These are phyloP conservation scores for Jackrogersella multiformis DNA, from an alignment of 495 filamentous ascomycete species.

Conservation along the genomic window DNA sequence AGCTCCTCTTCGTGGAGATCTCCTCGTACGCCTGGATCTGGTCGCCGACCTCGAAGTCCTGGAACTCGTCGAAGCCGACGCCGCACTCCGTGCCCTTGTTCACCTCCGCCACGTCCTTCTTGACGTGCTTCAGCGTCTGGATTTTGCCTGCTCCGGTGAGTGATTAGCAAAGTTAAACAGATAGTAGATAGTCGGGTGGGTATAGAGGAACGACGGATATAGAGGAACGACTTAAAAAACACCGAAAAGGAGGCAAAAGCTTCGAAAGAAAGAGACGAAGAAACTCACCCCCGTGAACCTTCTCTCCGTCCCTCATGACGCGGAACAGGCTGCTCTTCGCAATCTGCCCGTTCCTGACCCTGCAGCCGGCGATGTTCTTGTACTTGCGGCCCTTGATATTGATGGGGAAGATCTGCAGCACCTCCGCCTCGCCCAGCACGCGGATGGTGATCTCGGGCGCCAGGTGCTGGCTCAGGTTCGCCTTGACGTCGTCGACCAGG, in stretches of 20 bases:
- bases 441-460: constrained; percentile 68
- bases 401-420: constrained; percentile 84
- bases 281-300: constrained; percentile 80
- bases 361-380: constrained; percentile 84
- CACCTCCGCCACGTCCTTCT: constrained; percentile 89
- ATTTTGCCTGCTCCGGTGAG: constrained; percentile 71
- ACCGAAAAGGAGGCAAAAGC: constrained; percentile 1
- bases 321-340: constrained; percentile 68
- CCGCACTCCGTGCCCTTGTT: constrained; percentile 93
- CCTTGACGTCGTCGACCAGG: constrained; percentile 83
- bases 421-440: constrained; percentile 88
- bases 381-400: constrained; percentile 74
- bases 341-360: constrained; percentile 83
- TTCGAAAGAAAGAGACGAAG: neutral
- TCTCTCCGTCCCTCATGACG: constrained; percentile 72
- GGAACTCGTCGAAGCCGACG: constrained; percentile 82
- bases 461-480: constrained; percentile 71
- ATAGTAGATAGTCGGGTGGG: too few relatives aligned
- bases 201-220: too few relatives aligned
- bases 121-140: constrained; percentile 84
- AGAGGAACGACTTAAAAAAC: too few relatives aligned
- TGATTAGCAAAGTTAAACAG: constrained; percentile 17
- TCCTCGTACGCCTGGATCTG: constrained; percentile 87
- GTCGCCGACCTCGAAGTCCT: constrained; percentile 81
- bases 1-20: constrained; percentile 71